phyloP scores from a whole-genome alignment of 108 stramenopile species.

The Seminavis robusta region DNA sequence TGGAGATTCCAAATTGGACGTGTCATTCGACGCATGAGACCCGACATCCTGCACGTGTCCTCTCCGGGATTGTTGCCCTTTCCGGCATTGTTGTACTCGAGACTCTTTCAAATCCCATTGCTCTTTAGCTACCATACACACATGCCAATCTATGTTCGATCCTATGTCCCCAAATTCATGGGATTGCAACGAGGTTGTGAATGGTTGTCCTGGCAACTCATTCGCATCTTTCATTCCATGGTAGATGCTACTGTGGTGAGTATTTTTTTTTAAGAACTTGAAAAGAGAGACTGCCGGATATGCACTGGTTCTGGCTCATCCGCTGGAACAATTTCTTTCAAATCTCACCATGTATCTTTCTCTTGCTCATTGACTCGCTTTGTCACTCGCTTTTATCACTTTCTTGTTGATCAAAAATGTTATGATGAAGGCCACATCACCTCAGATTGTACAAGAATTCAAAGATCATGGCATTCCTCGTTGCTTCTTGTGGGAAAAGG shows the following conservation, averaged over 20 bases:
- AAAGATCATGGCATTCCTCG: slow-evolving; percentile 29
- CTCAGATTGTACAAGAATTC: slow-evolving; percentile 65
- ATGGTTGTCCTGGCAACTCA: slow-evolving; percentile 32
- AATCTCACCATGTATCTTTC: no score
- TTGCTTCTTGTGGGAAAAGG: slow-evolving; percentile 71
- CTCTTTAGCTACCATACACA: slow-evolving; percentile 71
- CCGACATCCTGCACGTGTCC: slow-evolving; percentile 74
- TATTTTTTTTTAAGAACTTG: no score
- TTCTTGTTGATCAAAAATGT: no score
- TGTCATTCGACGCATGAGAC: slow-evolving; percentile 17
- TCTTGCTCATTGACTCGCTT: no score
- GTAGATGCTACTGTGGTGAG: slow-evolving; percentile 80
- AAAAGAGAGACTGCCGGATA: no score
- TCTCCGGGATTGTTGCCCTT: slow-evolving; percentile 61
- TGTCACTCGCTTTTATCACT: no score
- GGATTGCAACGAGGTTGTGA: slow-evolving; percentile 24
- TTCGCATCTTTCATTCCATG: slow-evolving; percentile 40
- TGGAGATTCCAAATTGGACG: slow-evolving; percentile 5
- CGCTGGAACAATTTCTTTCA: no score
- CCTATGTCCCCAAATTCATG: slow-evolving; percentile 31
- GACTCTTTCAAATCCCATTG: slow-evolving; percentile 30
- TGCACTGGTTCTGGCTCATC: no score
- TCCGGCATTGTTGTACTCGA: slow-evolving; percentile 35
- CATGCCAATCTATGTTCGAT: slow-evolving; percentile 57
- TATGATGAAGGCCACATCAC: no score